Base-by-base conservation (phyloP, 202 grass and related monocot species). In the Setaria italica region DNA sequence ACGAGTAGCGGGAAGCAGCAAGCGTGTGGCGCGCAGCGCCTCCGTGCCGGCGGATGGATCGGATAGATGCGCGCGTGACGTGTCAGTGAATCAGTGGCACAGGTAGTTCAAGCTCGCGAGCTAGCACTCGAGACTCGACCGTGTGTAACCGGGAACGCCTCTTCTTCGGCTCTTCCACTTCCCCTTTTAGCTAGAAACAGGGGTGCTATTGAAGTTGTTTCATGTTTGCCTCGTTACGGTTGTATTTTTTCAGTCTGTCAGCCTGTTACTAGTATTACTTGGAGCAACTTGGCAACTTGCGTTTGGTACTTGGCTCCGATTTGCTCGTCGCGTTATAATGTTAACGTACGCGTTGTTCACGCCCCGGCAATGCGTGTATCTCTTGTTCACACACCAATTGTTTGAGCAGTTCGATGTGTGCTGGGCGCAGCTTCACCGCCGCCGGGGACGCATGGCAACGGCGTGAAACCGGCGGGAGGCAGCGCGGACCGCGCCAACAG, bases 1-100 rank as follows among this genome's bases (percentile, higher is more conserved):
- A 99, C 77, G 90, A 76, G 62, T 92, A 91, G 53, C 57, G 21
- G 11, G n/a, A 7, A 2, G n/a, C 5, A 4, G 11, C 30, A 48
- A 54, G 72, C 49, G 49, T 74, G 72, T 20, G 72, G 72, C 49
- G 72, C 14, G 6, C 48, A 35, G n/a, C 48, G 5, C 48, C 70
- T 48, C 21, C 41, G 67, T 46, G 71, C 30, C 48, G 13, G 14
- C 45, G 70, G 47, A 41, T 7, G 70, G 16, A 74, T 62, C 55
- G 0, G 43, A 54, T 34, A 20, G 71, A 20, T 32, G 32, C 21
- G 5, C 25, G 11, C 1, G 11, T 62, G 59, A 62, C 59, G 59
- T 62, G 59, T 32, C 59, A 13, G 59, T 13, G 25, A 13, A 32
- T 32, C 59, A 62, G 0, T 62, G 25, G 59, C 11, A 0, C 59